Conservation (phyloP, 257 asterid genomes). For the Craterostigma plantagineum region DNA sequence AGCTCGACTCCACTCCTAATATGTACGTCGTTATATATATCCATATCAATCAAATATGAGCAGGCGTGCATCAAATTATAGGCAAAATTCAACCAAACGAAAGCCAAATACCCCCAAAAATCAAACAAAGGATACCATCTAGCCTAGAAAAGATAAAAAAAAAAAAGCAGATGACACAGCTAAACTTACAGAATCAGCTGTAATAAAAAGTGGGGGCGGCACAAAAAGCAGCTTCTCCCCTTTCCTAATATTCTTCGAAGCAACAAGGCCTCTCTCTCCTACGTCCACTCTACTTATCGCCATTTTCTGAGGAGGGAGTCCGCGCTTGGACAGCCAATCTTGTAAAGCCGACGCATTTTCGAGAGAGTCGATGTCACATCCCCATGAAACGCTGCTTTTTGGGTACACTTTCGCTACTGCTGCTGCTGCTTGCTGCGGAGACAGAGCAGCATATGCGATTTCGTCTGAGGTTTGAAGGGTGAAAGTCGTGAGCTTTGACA, state of each 20-base stretch:
- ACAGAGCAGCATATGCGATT: slow-evolving; percentile 28
- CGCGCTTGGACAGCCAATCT: slow-evolving; percentile 53
- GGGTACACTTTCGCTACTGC: slow-evolving; percentile 13
- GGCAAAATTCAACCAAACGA: too few species aligned
- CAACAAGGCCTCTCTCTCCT: slow-evolving; percentile 91
- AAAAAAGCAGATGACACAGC: neutral
- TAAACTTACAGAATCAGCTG: slow-evolving; percentile 61
- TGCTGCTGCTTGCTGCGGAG: slow-evolving; percentile 28
- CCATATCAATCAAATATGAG: too few species aligned
- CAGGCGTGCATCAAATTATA: too few species aligned
- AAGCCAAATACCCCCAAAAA: too few species aligned
- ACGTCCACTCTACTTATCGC: slow-evolving; percentile 60
- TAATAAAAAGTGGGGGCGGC: slow-evolving; percentile 70
- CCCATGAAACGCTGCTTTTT: slow-evolving; percentile 43
- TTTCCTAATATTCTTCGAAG: slow-evolving; percentile 63
- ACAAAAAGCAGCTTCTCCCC: slow-evolving; percentile 84
- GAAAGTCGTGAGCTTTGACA: slow-evolving; percentile 10
- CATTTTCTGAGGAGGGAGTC: slow-evolving; percentile 87
- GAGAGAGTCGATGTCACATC: slow-evolving; percentile 61
- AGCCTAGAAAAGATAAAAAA: neutral
- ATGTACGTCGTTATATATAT: slow-evolving; percentile 9
- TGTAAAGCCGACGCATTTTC: slow-evolving; percentile 64
- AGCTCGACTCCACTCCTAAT: slow-evolving; percentile 60
- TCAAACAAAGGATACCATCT: neutral
- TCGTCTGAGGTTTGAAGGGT: slow-evolving; percentile 20